Conservation (phyloP, 768 basidiomycete species). For the Mycena latifolia region DNA sequence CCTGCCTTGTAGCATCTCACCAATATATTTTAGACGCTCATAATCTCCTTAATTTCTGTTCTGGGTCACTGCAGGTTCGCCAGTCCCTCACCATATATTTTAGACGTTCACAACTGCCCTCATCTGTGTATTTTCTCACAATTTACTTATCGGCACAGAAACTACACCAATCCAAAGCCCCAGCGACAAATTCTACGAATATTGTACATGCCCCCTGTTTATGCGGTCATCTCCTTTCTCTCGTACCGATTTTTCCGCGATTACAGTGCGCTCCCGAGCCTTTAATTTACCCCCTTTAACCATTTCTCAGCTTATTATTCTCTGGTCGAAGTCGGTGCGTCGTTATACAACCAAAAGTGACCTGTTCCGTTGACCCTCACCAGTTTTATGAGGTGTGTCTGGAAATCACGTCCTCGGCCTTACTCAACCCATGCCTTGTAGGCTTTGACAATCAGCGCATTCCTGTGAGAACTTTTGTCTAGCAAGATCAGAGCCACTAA, state of each 20-base stretch:
- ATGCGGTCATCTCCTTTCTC: conserved; percentile 86
- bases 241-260: conserved; percentile 87
- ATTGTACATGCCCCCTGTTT: conserved; percentile 87
- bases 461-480: conserved; percentile 65
- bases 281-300: background rate
- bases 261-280: conserved; percentile 63
- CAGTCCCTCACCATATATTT: no score
- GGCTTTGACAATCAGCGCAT: conserved; percentile 88
- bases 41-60: conserved; percentile 70
- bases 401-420: background rate
- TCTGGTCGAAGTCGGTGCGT: conserved; percentile 57
- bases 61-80: conserved; percentile 73
- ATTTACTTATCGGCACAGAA: conserved; percentile 58
- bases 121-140: no score
- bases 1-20: background rate
- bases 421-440: conserved; percentile 42
- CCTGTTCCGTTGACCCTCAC: conserved; percentile 2
- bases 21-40: conserved; percentile 60
- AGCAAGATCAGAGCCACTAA: conserved; percentile 1
- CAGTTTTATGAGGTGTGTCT: conserved; percentile 77
- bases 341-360: conserved; percentile 18
- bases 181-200: conserved; percentile 89
- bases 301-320: conserved; percentile 50
- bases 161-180: conserved; percentile 77
- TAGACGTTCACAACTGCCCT: no score